These are phyloP conservation scores for Tylopilus balloui DNA, from an alignment of 768 basidiomycete species.

Conservation along the genomic window DNA sequence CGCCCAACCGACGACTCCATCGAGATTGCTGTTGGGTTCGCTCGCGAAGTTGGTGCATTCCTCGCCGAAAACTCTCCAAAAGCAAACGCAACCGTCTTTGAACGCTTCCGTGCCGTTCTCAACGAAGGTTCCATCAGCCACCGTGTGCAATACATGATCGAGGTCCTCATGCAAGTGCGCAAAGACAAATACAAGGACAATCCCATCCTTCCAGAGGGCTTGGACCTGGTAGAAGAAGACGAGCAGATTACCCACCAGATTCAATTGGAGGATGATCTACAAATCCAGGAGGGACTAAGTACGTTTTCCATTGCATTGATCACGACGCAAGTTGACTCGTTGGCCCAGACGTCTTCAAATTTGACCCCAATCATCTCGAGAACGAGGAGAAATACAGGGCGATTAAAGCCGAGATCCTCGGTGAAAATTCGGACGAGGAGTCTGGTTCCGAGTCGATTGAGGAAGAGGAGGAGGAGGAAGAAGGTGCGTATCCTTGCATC, in stretches of 20 bases:
- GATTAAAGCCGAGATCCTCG: slow-evolving; percentile 92
- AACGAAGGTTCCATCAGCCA: slow-evolving; percentile 96
- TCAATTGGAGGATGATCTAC: slow-evolving; percentile 86
- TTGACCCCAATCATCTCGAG: slow-evolving; percentile 79
- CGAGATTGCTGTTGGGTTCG: slow-evolving; percentile 97
- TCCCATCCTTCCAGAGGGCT: slow-evolving; percentile 86
- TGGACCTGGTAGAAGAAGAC: slow-evolving; percentile 96
- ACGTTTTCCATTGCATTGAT: slow-evolving; percentile 31
- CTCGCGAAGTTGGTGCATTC: slow-evolving; percentile 95
- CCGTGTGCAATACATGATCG: slow-evolving; percentile 98
- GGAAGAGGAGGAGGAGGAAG: slow-evolving; percentile 50
- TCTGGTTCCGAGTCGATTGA: slow-evolving; percentile 61
- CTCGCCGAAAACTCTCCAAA: slow-evolving; percentile 91
- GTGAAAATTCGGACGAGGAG: slow-evolving; percentile 76
- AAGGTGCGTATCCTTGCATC: slow-evolving; percentile 17
- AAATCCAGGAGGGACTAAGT: slow-evolving; percentile 94
- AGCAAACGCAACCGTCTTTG: slow-evolving; percentile 91
- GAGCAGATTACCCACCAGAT: slow-evolving; percentile 97
- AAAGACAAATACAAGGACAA: slow-evolving; percentile 99
- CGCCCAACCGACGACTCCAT: slow-evolving; percentile 96
- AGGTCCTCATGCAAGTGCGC: slow-evolving; percentile 97
- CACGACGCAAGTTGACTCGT: slow-evolving; percentile 8
- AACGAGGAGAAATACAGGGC: slow-evolving; percentile 92
- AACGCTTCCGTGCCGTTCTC: slow-evolving; percentile 93
- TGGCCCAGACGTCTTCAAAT: slow-evolving; percentile 84